These are phyloP conservation scores for Alectoria sarmentosa DNA, from an alignment of 495 filamentous ascomycete species.

Conservation along the genomic window DNA sequence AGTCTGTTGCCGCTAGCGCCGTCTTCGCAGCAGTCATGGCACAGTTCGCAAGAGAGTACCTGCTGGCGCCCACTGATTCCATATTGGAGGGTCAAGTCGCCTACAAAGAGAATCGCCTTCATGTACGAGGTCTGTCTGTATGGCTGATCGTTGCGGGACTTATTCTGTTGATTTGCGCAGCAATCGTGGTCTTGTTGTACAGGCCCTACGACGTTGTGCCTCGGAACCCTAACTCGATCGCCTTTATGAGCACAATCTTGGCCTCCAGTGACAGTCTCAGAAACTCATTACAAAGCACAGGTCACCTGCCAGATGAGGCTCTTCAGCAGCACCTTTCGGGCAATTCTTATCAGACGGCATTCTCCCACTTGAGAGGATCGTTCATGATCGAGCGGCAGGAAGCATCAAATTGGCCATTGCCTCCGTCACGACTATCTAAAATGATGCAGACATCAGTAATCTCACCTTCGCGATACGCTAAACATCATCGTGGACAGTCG, in stretches of 20 bases:
- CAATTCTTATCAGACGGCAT: neutral
- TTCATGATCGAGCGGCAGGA: neutral
- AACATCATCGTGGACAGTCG: neutral
- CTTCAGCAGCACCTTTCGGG: neutral
- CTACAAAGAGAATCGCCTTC: neutral
- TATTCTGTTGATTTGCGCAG: neutral
- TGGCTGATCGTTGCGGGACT: neutral
- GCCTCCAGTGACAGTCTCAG: neutral
- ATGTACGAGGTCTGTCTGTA: neutral
- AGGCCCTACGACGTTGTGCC: neutral
- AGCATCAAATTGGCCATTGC: slow-evolving; percentile 1
- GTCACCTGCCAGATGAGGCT: neutral
- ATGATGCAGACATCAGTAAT: neutral
- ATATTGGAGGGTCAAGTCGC: neutral
- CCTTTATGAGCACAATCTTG: neutral
- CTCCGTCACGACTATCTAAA: neutral
- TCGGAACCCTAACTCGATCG: neutral
- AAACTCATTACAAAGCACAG: neutral
- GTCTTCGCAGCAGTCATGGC: neutral
- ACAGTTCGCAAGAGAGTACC: slow-evolving; percentile 1
- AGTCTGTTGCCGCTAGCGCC: neutral
- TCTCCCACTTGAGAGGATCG: neutral
- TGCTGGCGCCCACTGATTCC: neutral
- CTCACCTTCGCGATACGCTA: neutral
- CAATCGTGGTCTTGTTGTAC: neutral